Evolutionary conservation across 495 filamentous ascomycete species (phyloP).

Genomic region (Penicillium fimorum): DNA sequence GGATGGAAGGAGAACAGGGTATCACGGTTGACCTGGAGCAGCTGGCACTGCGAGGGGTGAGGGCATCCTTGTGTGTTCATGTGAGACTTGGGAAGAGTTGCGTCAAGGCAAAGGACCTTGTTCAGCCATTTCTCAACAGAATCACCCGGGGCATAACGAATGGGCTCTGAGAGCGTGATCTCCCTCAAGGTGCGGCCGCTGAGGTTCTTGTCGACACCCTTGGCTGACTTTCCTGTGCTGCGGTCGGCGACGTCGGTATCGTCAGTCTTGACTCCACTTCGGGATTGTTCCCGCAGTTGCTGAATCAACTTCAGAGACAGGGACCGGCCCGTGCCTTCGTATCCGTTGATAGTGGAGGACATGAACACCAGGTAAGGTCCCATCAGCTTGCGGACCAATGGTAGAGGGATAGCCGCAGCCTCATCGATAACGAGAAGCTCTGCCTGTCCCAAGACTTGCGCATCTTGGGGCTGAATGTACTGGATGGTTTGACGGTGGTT

Average conservation of each 20-base stretch:
- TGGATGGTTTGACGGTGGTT: conserved; percentile 98
- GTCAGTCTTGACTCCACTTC: conserved; percentile 52
- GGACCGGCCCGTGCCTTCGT: conserved; percentile 95
- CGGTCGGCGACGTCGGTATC: conserved; percentile 72
- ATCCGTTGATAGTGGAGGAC: conserved; percentile 98
- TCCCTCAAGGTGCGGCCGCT: conserved; percentile 83
- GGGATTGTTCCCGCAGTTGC: conserved; percentile 91
- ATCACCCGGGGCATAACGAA: conserved; percentile 89
- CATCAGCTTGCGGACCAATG: conserved; percentile 88
- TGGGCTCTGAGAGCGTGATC: conserved; percentile 89
- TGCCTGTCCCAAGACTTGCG: conserved; percentile 90
- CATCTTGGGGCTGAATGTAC: conserved; percentile 95
- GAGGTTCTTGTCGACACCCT: conserved; percentile 58
- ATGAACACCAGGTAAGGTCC: conserved; percentile 99
- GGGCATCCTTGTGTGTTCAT: conserved; percentile 77
- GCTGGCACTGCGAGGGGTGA: conserved; percentile 83
- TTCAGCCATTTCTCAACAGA: conserved; percentile 96
- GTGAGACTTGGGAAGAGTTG: conserved; percentile 76
- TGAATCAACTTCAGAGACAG: conserved; percentile 96
- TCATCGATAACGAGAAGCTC: conserved; percentile 97
- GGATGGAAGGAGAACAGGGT: conserved; percentile 98
- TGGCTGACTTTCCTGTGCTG: conserved; percentile 64
- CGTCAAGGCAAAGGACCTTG: conserved; percentile 88
- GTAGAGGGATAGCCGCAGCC: conserved; percentile 93
- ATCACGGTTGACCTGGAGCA: conserved; percentile 92